These are phyloP conservation scores for Poteriospumella lacustris DNA, from an alignment of 108 stramenopile species.

Conservation along the genomic window DNA sequence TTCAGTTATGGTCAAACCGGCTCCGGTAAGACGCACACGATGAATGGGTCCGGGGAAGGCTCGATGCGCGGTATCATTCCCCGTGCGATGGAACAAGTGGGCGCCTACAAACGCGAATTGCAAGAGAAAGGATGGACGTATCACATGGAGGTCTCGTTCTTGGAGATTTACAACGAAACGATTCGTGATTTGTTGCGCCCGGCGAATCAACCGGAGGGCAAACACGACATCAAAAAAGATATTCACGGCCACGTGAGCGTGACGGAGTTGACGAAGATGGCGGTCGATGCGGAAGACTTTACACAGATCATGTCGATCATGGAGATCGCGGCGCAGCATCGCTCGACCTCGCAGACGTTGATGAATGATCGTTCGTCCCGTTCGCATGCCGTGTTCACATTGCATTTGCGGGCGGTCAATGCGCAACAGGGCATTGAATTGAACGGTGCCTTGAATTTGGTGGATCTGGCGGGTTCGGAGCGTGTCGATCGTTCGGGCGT, in stretches of 20 bases:
- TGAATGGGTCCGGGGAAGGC: constrained; percentile 79
- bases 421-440: constrained; percentile 74
- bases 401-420: constrained; percentile 83
- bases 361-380: constrained; percentile 97
- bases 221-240: constrained; percentile 44
- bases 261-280: constrained; percentile 72
- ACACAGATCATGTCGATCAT: constrained; percentile 76
- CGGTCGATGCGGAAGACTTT: constrained; percentile 69
- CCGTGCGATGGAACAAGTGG: constrained; percentile 80
- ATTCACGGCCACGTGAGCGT: constrained; percentile 58
- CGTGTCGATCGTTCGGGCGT: constrained; percentile 87
- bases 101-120: constrained; percentile 54
- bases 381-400: constrained; percentile 96
- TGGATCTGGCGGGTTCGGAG: constrained; percentile 96
- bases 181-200: constrained; percentile 78
- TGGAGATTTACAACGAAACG: constrained; percentile 99
- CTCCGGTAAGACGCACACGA: constrained; percentile 75
- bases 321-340: constrained; percentile 72
- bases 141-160: constrained; percentile 79
- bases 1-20: constrained; percentile 49
- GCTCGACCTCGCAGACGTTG: constrained; percentile 89
- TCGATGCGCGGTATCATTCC: constrained; percentile 89
- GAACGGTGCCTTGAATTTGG: constrained; percentile 87
- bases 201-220: not conserved
- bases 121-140: constrained; percentile 87